A percentile compares a stretch with the other conserved stretches of the same genome.
phyloP scores from a whole-genome alignment of 2,329 filamentous ascomycete species.

The Sarocladiaceae sp. region DNA sequence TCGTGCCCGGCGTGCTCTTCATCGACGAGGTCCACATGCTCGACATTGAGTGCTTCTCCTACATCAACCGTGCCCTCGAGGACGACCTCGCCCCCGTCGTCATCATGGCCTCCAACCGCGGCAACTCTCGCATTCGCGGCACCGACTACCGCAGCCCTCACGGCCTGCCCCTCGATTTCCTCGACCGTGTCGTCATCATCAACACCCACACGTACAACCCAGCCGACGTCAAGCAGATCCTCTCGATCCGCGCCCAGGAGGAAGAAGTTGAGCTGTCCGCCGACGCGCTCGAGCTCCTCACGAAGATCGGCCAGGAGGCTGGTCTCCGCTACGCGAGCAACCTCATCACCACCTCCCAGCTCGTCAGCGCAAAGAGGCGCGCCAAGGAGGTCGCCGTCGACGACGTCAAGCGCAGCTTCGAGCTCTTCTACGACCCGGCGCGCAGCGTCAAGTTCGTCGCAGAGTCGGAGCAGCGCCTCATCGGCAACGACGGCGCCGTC shows the following conservation, averaged over 20 bases:
- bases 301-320: constrained; percentile 91
- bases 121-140: constrained; percentile 83
- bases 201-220: constrained; percentile 78
- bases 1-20: constrained; percentile 93
- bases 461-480: constrained; percentile 87
- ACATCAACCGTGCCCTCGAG: constrained; percentile 94
- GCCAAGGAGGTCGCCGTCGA: constrained; percentile 77
- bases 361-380: constrained; percentile 79
- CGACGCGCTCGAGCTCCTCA: constrained; percentile 85
- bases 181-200: constrained; percentile 94
- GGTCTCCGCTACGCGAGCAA: constrained; percentile 96
- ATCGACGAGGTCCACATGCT: constrained; percentile 99
- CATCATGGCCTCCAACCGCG: constrained; percentile 98
- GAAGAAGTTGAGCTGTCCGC: constrained; percentile 90
- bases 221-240: constrained; percentile 87
- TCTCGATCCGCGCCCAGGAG: constrained; percentile 87
- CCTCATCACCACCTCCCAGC: constrained; percentile 88
- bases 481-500: constrained; percentile 78
- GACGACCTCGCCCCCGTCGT: constrained; percentile 93
- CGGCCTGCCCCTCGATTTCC: constrained; percentile 88
- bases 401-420: constrained; percentile 90
- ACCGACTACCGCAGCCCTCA: constrained; percentile 92
- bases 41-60: constrained; percentile 98
- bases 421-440: constrained; percentile 84
- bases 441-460: constrained; percentile 86